These are phyloP conservation scores for Phialophora verrucosa DNA, from an alignment of 2,329 filamentous ascomycete species.

Conservation along the genomic window DNA sequence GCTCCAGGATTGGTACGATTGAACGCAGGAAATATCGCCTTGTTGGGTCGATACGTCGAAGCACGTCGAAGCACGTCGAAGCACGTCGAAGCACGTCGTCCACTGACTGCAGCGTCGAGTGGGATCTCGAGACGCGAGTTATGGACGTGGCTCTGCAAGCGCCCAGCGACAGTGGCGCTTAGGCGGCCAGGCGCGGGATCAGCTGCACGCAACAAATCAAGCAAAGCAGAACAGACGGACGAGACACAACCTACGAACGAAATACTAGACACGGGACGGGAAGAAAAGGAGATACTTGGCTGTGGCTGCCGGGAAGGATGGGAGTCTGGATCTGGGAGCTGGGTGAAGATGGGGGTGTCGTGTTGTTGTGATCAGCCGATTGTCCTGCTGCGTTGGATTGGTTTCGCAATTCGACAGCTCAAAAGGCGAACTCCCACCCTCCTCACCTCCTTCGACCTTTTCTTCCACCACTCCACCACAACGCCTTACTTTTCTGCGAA, in stretches of 20 bases:
- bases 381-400: slow-evolving; percentile 21
- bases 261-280: slow-evolving; percentile 14
- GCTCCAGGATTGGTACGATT: slow-evolving; percentile 40
- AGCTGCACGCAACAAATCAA: slow-evolving; percentile 16
- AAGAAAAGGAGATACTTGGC: slow-evolving; percentile 2
- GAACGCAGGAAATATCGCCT: slow-evolving; percentile 3
- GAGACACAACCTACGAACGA: neutral
- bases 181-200: neutral
- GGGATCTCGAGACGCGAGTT: neutral
- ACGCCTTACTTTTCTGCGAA: slow-evolving; percentile 25
- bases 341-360: slow-evolving; percentile 8
- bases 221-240: neutral
- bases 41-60: neutral
- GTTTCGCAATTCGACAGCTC: slow-evolving; percentile 23
- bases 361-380: slow-evolving; percentile 21
- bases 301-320: neutral
- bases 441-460: slow-evolving; percentile 30
- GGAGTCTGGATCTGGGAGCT: slow-evolving; percentile 5
- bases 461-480: slow-evolving; percentile 25
- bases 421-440: slow-evolving; percentile 31
- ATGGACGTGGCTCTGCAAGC: slow-evolving; percentile 12
- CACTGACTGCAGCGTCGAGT: neutral
- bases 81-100: neutral
- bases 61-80: too few species aligned
- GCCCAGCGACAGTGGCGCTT: slow-evolving; percentile 25